These are phyloP conservation scores for Vitis riparia DNA, from an alignment of 164 flowering plant genomes.

Conservation along the genomic window DNA sequence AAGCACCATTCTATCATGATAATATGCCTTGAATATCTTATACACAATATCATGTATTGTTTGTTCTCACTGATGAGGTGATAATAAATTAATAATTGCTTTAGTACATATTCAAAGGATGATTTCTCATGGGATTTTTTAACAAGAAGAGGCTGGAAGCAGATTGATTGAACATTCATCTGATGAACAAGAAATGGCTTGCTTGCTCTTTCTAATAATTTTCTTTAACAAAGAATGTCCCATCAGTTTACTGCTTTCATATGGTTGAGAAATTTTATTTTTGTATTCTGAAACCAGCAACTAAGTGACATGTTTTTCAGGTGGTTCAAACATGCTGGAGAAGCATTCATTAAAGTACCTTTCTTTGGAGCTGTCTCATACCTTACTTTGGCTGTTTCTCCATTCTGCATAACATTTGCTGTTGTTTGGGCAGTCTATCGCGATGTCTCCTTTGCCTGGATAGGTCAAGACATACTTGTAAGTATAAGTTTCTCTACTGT, in stretches of 20 bases:
- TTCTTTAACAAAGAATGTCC: not conserved
- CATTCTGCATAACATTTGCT: conserved; percentile 91
- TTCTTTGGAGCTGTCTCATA: conserved; percentile 87
- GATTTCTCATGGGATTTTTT: too few species aligned
- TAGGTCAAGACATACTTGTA: conserved; percentile 98
- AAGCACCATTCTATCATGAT: too few species aligned
- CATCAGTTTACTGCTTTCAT: not conserved
- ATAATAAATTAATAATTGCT: too few species aligned
- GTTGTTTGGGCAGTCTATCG: conserved; percentile 95
- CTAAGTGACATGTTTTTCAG: conserved; percentile 42
- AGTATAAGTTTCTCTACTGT: conserved; percentile 26
- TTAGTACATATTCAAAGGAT: too few species aligned
- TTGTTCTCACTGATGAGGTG: too few species aligned
- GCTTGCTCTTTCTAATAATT: too few species aligned
- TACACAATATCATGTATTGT: too few species aligned
- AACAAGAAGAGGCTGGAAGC: too few species aligned
- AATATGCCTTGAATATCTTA: too few species aligned
- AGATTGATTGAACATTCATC: too few species aligned
- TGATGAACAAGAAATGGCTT: too few species aligned
- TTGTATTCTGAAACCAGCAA: not conserved
- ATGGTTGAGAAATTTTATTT: not conserved
- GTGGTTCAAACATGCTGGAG: conserved; percentile 74
- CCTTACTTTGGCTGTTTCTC: conserved; percentile 83
- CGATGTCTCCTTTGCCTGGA: conserved; percentile 79
- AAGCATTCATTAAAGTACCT: conserved; percentile 82